Conservation (phyloP, 2,329 filamentous ascomycete species). For the Trichoderma sp. region DNA sequence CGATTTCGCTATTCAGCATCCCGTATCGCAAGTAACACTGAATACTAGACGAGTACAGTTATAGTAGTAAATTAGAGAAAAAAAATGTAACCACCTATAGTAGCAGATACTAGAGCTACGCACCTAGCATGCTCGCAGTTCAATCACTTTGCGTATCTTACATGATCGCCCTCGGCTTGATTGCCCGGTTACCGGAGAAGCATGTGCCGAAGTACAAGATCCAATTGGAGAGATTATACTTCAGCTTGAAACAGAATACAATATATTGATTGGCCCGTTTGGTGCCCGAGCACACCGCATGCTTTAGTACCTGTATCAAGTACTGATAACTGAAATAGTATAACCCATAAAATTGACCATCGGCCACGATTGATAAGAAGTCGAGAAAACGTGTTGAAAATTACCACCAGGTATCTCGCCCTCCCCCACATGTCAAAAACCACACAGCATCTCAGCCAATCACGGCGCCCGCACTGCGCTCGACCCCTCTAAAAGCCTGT, state of each 20-base stretch:
- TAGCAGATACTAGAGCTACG: no score
- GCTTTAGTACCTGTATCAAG: not conserved
- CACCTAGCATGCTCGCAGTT: not conserved
- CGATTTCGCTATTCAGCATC: no score
- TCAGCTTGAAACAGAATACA: not conserved
- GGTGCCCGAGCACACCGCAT: not conserved
- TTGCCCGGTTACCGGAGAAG: not conserved
- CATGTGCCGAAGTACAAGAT: not conserved
- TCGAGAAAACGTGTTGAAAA: not conserved
- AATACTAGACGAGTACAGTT: no score
- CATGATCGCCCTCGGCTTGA: not conserved
- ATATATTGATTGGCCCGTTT: not conserved
- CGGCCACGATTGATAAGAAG: not conserved
- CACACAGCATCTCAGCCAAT: not conserved
- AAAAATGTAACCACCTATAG: no score
- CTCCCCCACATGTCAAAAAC: not conserved
- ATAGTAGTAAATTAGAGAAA: no score
- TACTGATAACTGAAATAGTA: not conserved
- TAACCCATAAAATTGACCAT: not conserved
- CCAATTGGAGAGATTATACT: not conserved
- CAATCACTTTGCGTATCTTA: not conserved
- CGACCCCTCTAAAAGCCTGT: not conserved
- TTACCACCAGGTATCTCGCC: not conserved
- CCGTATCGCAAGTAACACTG: no score
- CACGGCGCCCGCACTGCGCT: not conserved